A percentile compares a stretch with the other conserved stretches of the same genome.
Evolutionary conservation across 768 basidiomycete genomes (phyloP).

Genomic region (Ramaria rubella): DNA sequence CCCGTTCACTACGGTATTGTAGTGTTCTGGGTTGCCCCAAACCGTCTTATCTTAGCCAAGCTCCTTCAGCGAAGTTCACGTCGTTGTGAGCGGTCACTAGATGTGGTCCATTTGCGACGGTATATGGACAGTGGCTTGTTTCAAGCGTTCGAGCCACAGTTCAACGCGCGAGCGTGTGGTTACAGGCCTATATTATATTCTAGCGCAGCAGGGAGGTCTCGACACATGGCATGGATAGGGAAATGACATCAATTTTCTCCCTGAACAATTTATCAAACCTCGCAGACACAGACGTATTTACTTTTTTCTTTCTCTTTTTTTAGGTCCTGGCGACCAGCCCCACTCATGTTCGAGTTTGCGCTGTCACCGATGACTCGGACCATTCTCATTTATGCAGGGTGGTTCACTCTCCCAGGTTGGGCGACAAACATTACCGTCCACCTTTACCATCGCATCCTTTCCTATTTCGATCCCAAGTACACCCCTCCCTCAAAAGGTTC

Average conservation of each 20-base stretch:
- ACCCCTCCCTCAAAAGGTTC: neutral
- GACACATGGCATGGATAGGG: neutral
- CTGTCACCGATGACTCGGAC: constrained; percentile 8
- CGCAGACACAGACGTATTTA: neutral
- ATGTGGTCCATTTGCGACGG: constrained; percentile 7
- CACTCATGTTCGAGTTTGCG: constrained; percentile 2
- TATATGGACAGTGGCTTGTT: neutral
- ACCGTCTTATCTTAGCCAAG: constrained; percentile 8
- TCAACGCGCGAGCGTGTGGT: constrained; percentile 8
- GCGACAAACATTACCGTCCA: constrained; percentile 3
- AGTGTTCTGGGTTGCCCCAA: constrained; percentile 5
- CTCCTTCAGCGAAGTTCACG: constrained; percentile 1
- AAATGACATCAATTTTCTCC: constrained; percentile 2
- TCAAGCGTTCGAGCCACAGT: constrained; percentile 1
- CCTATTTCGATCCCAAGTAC: neutral
- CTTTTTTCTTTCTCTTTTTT: neutral
- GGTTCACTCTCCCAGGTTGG: constrained; percentile 11
- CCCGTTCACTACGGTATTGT: neutral
- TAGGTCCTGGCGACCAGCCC: neutral
- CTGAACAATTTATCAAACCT: neutral
- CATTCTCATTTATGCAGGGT: constrained; percentile 10
- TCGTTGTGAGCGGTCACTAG: constrained; percentile 10
- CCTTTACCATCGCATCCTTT: constrained; percentile 5
- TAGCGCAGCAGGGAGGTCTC: neutral
- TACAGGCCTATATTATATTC: constrained; percentile 7